These are phyloP conservation scores for Nannochloropsis gaditana DNA, from an alignment of 108 stramenopile species.

Conservation along the genomic window DNA sequence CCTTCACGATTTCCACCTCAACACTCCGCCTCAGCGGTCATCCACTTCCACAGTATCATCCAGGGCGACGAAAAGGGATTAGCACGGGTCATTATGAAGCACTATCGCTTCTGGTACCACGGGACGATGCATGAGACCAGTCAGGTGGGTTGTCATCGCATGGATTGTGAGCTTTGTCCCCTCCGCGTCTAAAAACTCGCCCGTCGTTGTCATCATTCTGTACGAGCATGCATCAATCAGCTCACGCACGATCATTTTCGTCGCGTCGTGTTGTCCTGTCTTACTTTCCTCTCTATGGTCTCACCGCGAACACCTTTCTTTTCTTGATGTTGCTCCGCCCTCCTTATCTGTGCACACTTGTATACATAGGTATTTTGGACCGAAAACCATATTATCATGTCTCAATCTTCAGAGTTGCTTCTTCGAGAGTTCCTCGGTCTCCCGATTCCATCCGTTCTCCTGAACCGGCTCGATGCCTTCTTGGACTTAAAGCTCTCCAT, in stretches of 20 bases:
- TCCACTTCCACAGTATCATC: not conserved
- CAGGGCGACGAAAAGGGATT: not conserved
- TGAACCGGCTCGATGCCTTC: not conserved
- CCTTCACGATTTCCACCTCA: too few relatives aligned
- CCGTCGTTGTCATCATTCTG: too few relatives aligned
- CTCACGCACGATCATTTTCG: too few relatives aligned
- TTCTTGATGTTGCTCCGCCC: not conserved
- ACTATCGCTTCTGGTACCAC: conserved; percentile 20
- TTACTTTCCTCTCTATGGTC: too few relatives aligned
- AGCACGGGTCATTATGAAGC: not conserved
- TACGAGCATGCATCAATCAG: too few relatives aligned
- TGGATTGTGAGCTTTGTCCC: too few relatives aligned
- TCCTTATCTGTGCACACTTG: not conserved
- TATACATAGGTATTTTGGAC: not conserved
- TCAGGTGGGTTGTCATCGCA: not conserved
- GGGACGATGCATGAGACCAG: conserved; percentile 4
- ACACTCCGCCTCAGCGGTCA: not conserved
- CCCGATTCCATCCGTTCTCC: not conserved
- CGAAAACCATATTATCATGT: not conserved
- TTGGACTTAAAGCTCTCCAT: not conserved
- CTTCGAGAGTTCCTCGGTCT: not conserved
- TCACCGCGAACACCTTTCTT: too few relatives aligned
- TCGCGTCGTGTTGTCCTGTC: too few relatives aligned
- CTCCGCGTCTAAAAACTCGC: too few relatives aligned
- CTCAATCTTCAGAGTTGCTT: not conserved